phyloP scores from a whole-genome alignment of 1,139 yeast genomes.

The Candida tropicalis region DNA sequence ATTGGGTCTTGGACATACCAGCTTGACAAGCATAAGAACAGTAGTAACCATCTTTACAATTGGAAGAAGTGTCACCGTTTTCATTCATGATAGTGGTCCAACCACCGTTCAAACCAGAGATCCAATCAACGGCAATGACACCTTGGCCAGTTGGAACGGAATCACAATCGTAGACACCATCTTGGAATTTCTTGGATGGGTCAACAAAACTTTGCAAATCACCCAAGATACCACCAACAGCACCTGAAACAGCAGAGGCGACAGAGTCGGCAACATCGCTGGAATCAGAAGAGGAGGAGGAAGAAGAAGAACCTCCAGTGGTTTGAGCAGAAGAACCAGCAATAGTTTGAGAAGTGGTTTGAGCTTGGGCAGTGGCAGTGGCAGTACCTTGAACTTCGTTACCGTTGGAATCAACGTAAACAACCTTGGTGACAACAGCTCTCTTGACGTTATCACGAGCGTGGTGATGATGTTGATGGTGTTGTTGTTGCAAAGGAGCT shows the following conservation, averaged over 20 bases:
- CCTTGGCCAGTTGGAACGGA: slow-evolving; percentile 90
- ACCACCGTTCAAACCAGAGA: slow-evolving; percentile 54
- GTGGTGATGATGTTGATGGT: slow-evolving; percentile 38
- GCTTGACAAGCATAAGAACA: slow-evolving; percentile 97
- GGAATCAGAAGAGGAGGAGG: background rate
- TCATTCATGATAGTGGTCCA: slow-evolving; percentile 73
- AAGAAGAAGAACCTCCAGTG: slow-evolving; percentile 11
- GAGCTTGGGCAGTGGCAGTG: slow-evolving; percentile 8
- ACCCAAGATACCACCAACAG: slow-evolving; percentile 44
- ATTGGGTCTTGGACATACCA: slow-evolving; percentile 97
- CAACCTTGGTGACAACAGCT: slow-evolving; percentile 80
- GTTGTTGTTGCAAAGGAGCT: slow-evolving; percentile 36
- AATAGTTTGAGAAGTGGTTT: background rate
- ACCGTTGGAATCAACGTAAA: slow-evolving; percentile 76
- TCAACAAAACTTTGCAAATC: slow-evolving; percentile 55
- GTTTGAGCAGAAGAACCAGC: slow-evolving; percentile 9
- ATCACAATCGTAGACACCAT: slow-evolving; percentile 77
- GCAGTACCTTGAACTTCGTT: slow-evolving; percentile 24
- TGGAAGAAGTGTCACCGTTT: slow-evolving; percentile 59
- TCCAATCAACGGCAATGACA: slow-evolving; percentile 70
- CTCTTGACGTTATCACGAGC: slow-evolving; percentile 41
- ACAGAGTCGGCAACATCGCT: slow-evolving; percentile 14
- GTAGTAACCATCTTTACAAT: slow-evolving; percentile 84
- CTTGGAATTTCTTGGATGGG: slow-evolving; percentile 67
- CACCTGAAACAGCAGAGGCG: slow-evolving; percentile 29